A percentile compares a stretch with the other conserved stretches of the same genome.
Conservation (phyloP, 2,329 filamentous ascomycete species). For the Xylariales sp. region DNA sequence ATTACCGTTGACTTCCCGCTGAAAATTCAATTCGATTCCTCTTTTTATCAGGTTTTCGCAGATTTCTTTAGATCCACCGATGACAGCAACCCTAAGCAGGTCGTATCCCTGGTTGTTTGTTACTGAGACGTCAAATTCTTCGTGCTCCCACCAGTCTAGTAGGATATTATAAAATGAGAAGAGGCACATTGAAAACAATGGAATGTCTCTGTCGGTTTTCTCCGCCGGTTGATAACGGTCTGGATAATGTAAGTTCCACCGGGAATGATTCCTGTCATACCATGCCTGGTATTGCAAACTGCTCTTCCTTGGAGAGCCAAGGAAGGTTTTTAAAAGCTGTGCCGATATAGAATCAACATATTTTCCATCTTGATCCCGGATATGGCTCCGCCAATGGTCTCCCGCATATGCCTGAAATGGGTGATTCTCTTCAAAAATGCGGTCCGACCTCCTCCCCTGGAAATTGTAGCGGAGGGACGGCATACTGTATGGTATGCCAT, state of each 20-base stretch:
- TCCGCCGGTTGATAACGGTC: no score
- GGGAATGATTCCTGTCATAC: neutral
- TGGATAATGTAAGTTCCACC: no score
- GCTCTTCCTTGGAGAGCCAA: conserved; percentile 14
- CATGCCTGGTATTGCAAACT: conserved; percentile 14
- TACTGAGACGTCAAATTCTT: neutral
- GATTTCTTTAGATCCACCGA: neutral
- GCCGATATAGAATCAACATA: neutral
- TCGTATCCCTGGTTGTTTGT: neutral
- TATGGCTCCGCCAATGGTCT: conserved; percentile 6
- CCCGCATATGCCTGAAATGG: conserved; percentile 6
- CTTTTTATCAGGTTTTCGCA: conserved; percentile 18
- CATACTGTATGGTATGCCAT: neutral
- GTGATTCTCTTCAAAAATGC: neutral
- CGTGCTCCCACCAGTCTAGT: conserved; percentile 20
- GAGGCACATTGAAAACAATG: conserved; percentile 18
- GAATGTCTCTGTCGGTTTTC: neutral
- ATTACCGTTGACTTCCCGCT: neutral
- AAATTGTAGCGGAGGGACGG: no score
- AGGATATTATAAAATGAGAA: conserved; percentile 18
- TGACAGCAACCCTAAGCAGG: conserved; percentile 9
- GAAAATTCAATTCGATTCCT: conserved; percentile 11
- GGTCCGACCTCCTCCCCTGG: neutral
- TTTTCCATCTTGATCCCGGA: conserved; percentile 4
- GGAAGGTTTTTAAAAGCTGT: conserved; percentile 23